A percentile compares a stretch with the other conserved stretches of the same genome.
Conservation (phyloP, 2,329 filamentous ascomycete species). For the Immersiporthe knoxdaviesiana region DNA sequence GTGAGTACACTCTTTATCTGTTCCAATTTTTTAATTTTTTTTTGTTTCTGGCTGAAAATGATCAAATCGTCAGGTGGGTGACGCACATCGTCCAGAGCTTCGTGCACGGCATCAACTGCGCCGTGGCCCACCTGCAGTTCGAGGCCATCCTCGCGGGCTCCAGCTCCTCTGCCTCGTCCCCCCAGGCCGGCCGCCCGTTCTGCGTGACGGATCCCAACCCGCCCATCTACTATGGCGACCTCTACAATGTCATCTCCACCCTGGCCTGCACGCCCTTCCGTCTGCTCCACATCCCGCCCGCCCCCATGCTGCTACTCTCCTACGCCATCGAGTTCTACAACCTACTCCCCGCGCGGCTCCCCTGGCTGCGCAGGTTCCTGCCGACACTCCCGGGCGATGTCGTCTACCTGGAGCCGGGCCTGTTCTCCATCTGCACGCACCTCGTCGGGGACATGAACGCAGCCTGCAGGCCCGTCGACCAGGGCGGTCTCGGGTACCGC, state of each 20-base stretch:
- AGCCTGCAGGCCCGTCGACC: conserved; percentile 36
- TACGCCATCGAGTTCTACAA: conserved; percentile 44
- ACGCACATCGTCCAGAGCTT: conserved; percentile 45
- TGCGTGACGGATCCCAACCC: conserved; percentile 47
- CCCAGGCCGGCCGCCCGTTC: conserved; percentile 45
- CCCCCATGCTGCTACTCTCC: conserved; percentile 42
- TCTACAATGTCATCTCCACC: conserved; percentile 41
- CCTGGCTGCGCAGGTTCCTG: conserved; percentile 36
- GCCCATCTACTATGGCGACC: conserved; percentile 43
- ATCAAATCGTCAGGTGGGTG: conserved; percentile 41
- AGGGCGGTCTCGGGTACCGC: conserved; percentile 45
- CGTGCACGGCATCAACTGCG: conserved; percentile 47
- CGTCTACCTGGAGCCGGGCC: conserved; percentile 43
- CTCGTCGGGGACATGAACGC: conserved; percentile 42
- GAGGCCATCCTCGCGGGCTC: conserved; percentile 43
- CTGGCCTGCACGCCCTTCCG: conserved; percentile 43
- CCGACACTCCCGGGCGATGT: conserved; percentile 41
- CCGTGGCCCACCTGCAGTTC: conserved; percentile 46
- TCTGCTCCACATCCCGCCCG: conserved; percentile 38
- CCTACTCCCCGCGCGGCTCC: conserved; percentile 37
- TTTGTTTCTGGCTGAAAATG: conserved; percentile 5
- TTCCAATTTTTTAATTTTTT: too few species aligned
- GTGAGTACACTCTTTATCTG: conserved; percentile 39
- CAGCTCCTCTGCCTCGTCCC: conserved; percentile 31
- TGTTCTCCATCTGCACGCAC: conserved; percentile 48